Evolutionary conservation across 2,329 filamentous ascomycete species (phyloP), one percentile per base, ranked within the genome.

Genomic region (Colletotrichum sp.): DNA sequence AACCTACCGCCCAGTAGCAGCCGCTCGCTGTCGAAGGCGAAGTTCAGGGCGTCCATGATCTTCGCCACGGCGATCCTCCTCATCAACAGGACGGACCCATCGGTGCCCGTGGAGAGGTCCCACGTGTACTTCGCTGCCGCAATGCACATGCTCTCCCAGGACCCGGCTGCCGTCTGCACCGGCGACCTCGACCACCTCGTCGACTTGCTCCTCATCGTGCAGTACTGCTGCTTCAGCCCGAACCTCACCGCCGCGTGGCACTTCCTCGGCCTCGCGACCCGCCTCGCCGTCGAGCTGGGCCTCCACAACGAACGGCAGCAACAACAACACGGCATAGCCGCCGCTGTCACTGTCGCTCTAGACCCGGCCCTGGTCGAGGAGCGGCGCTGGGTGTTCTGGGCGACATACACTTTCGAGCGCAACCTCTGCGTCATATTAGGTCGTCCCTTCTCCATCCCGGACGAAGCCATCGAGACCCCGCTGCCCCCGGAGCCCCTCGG

Each of bases 361-460:
- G 36, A 65, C n/a, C 55, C 15, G 13, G 28, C 10, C 3, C 70
- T 70, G 7, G 24, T 69, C 60, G 36, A 69, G 30, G 32, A 76
- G 36, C 39, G 73, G 0, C 16, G 76, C 12, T 78, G 73, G 76
- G 34, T 78, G 4, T 78, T 78, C 55, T 78, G 77, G 77, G 59
- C 76, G 26, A n/a, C 75, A 2, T 78, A 78, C 64, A 72, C 69
- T 8, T 57, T 71, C 36, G 77, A 78, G n/a, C 52, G 76, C 18
- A 78, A 77, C 44, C 72, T 78, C 7, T 78, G 78, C 62, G 72
- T 74, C 63, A 69, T 78, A 21, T 8, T 78, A 8, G 69, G 77
- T 6, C 28, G 78, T 1, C 78, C 77, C 0, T 76, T 77, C 57
- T 77, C 71, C 0, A 78, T 79, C 52, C 72, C 77, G 5, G 78